Percentiles rank a stretch among this genome's conserved stretches.
phyloP scores from a whole-genome alignment of 1,139 yeast genomes.

The Cylindricascospora bacillispora region DNA sequence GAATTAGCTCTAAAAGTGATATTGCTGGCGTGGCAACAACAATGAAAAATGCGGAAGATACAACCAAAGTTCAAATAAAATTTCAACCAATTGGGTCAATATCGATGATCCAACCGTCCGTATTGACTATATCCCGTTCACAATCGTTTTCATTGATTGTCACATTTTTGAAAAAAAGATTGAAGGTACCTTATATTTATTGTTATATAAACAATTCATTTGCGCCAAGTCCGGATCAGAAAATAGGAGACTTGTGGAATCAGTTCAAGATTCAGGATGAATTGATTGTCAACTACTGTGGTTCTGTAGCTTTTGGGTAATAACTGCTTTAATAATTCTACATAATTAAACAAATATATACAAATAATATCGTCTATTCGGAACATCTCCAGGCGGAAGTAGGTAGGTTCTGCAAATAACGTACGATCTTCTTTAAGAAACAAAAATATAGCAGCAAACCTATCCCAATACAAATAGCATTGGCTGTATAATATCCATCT shows the following conservation, averaged over 20 bases:
- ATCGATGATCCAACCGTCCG: slow-evolving; percentile 16
- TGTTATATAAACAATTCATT: slow-evolving; percentile 26
- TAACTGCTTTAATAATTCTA: background rate
- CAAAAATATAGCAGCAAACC: slow-evolving; percentile 56
- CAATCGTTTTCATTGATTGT: slow-evolving; percentile 20
- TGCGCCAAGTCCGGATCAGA: slow-evolving; percentile 25
- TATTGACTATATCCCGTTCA: slow-evolving; percentile 17
- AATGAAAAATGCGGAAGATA: slow-evolving; percentile 1
- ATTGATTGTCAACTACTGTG: slow-evolving; percentile 24
- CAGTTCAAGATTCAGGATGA: slow-evolving; percentile 23
- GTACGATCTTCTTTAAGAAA: slow-evolving; percentile 48
- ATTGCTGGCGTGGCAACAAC: background rate
- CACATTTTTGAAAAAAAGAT: slow-evolving; percentile 13
- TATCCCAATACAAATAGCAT: slow-evolving; percentile 50
- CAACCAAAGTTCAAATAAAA: slow-evolving; percentile 16
- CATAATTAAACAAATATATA: background rate
- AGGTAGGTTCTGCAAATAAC: slow-evolving; percentile 25
- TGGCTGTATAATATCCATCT: slow-evolving; percentile 83
- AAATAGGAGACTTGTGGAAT: slow-evolving; percentile 22
- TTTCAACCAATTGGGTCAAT: slow-evolving; percentile 25
- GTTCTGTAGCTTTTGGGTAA: slow-evolving; percentile 25
- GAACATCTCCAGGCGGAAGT: slow-evolving; percentile 27
- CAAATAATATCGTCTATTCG: background rate
- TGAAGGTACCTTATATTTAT: slow-evolving; percentile 17
- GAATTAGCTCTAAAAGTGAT: background rate